Evolutionary conservation across 2,329 filamentous ascomycete genomes (phyloP).

Genomic region (Aspergillus sp.): DNA sequence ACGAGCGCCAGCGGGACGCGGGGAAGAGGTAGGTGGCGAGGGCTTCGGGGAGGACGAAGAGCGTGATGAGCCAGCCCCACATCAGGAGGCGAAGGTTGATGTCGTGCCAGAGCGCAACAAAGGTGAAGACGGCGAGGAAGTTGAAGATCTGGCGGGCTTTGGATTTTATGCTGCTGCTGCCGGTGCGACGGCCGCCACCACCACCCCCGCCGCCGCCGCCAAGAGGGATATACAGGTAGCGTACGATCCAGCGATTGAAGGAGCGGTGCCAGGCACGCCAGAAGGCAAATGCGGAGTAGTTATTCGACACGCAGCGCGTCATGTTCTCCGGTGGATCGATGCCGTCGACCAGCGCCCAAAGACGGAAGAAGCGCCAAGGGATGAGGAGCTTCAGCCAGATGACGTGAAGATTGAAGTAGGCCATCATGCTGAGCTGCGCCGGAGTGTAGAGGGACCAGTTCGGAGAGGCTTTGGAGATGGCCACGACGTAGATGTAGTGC

Average conservation of each 20-base stretch:
- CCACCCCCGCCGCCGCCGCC: slow-evolving; percentile 52
- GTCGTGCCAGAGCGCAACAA: slow-evolving; percentile 96
- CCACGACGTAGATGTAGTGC: slow-evolving; percentile 88
- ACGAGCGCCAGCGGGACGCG: slow-evolving; percentile 57
- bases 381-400: slow-evolving; percentile 97
- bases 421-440: slow-evolving; percentile 79
- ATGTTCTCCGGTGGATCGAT: slow-evolving; percentile 97
- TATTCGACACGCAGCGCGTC: slow-evolving; percentile 91
- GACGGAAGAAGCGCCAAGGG: slow-evolving; percentile 95
- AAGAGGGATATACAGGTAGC: slow-evolving; percentile 88
- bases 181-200: slow-evolving; percentile 48
- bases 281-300: slow-evolving; percentile 82
- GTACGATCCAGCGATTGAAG: slow-evolving; percentile 88
- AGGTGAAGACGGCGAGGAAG: slow-evolving; percentile 82
- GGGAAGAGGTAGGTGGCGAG: slow-evolving; percentile 66
- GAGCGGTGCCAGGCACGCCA: slow-evolving; percentile 95
- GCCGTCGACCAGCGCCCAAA: slow-evolving; percentile 87
- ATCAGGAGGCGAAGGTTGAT: slow-evolving; percentile 82
- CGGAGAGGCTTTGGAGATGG: slow-evolving; percentile 74
- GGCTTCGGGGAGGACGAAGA: slow-evolving; percentile 89
- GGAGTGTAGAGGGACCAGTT: slow-evolving; percentile 78
- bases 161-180: slow-evolving; percentile 27
- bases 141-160: slow-evolving; percentile 59
- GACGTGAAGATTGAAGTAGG: slow-evolving; percentile 91
- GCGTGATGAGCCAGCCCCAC: slow-evolving; percentile 93